Conservation (phyloP, 768 basidiomycete genomes). For the Tremella yokohamensis region DNA sequence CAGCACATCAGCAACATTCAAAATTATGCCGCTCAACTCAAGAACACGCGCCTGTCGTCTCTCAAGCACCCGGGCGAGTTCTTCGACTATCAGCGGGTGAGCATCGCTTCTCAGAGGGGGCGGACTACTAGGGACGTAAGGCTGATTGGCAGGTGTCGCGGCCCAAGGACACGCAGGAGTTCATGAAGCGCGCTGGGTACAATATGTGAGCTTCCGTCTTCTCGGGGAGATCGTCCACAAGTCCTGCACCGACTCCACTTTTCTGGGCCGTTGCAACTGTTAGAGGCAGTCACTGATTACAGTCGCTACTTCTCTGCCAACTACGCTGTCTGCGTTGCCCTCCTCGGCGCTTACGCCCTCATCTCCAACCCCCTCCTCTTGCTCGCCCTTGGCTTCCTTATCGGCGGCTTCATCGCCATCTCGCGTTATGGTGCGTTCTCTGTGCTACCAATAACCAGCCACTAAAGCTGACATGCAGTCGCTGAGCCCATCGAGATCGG, state of each 20-base stretch:
- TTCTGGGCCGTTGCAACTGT: too few relatives aligned
- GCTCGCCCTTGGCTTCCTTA: conserved; percentile 77
- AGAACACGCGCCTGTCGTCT: conserved; percentile 32
- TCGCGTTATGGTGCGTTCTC: conserved; percentile 73
- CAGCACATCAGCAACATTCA: conserved; percentile 32
- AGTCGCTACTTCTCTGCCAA: conserved; percentile 62
- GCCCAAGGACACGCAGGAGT: conserved; percentile 40
- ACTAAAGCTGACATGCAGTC: conserved; percentile 54
- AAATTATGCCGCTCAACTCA: conserved; percentile 32
- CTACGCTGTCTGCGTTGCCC: conserved; percentile 85
- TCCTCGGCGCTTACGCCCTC: conserved; percentile 76
- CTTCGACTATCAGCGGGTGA: conserved; percentile 37
- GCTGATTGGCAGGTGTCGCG: conserved; percentile 20
- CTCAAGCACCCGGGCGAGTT: conserved; percentile 42
- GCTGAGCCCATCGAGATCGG: conserved; percentile 81
- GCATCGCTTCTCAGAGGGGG: neutral
- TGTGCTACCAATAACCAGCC: neutral
- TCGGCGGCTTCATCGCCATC: conserved; percentile 84
- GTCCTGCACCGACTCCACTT: conserved; percentile 2
- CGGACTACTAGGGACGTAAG: neutral
- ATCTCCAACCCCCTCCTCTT: conserved; percentile 78
- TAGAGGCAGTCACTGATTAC: neutral
- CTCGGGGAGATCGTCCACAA: neutral
- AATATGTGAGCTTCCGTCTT: conserved; percentile 32
- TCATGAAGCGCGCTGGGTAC: conserved; percentile 42